A percentile compares a stretch with the other conserved stretches of the same genome.
Evolutionary conservation across 2,329 filamentous ascomycete genomes (phyloP).

Genomic region (Fusarium sp.): DNA sequence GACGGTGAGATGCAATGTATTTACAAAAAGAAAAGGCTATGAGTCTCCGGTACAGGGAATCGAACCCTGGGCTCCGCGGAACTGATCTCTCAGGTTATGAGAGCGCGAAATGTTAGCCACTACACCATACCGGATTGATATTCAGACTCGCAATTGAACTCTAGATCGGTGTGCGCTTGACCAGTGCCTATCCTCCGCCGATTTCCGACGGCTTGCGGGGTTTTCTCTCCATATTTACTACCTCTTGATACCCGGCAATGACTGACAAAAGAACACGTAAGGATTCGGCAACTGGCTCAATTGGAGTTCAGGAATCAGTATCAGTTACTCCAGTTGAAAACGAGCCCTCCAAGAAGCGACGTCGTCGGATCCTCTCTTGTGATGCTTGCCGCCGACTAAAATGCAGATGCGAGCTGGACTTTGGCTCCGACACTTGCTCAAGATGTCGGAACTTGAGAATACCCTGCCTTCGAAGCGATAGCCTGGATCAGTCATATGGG

Average conservation of each 20-base stretch:
- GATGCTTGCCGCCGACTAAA: constrained; percentile 31
- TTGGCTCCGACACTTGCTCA: constrained; percentile 21
- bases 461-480: constrained; percentile 18
- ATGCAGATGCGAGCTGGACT: constrained; percentile 30
- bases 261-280: constrained; percentile 1
- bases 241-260: neutral
- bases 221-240: neutral
- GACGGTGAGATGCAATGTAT: too few relatives aligned
- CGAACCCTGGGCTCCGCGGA: constrained; percentile 43
- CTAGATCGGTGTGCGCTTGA: rapidly evolving
- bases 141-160: rapidly evolving
- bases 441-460: constrained; percentile 29
- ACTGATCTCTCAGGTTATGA: constrained; percentile 41
- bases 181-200: neutral
- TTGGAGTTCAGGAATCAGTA: neutral
- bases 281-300: neutral
- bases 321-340: neutral
- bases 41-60: constrained; percentile 42
- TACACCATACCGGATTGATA: constrained; percentile 44
- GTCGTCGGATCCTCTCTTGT: constrained; percentile 32
- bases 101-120: constrained; percentile 48
- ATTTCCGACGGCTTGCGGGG: constrained; percentile 12
- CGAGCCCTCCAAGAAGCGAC: constrained; percentile 21
- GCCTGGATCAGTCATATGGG: neutral
- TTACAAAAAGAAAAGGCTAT: neutral